A percentile compares a stretch with the other conserved stretches of the same genome.
phyloP scores from a whole-genome alignment of 192 early-diverging fungal species.

The Coemansia sp. region DNA sequence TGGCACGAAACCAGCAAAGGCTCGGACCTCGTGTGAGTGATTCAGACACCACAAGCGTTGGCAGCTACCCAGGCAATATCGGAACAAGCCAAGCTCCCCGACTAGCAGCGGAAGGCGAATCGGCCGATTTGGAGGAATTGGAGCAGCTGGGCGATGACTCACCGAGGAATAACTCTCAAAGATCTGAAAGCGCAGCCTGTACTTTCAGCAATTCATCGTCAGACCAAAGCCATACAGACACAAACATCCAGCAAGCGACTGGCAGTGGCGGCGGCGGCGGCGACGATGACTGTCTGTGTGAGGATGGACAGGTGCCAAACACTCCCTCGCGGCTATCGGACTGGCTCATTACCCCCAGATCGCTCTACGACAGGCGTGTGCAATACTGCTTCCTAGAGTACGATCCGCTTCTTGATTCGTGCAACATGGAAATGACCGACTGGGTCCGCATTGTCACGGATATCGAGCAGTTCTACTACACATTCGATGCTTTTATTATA shows the following conservation, averaged over 20 bases:
- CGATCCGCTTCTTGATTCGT: constrained; percentile 91
- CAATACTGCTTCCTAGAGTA: constrained; percentile 96
- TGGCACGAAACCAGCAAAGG: constrained; percentile 24
- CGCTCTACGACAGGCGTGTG: constrained; percentile 88
- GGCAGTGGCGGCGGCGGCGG: too few species aligned
- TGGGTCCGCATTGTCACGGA: constrained; percentile 97
- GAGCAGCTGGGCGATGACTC: not conserved
- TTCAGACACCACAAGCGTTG: not conserved
- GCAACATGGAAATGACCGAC: constrained; percentile 91
- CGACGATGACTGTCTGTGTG: not conserved
- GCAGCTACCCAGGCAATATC: not conserved
- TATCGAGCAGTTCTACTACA: constrained; percentile 91
- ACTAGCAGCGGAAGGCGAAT: not conserved
- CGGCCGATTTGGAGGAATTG: not conserved
- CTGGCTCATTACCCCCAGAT: constrained; percentile 83
- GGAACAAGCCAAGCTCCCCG: not conserved
- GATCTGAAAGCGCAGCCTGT: not conserved
- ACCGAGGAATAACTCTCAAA: not conserved
- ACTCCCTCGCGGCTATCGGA: constrained; percentile 41
- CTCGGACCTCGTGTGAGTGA: not conserved
- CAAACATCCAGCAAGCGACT: not conserved
- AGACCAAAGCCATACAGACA: not conserved
- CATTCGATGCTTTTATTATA: constrained; percentile 94
- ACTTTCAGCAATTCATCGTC: not conserved
- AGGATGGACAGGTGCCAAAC: not conserved